A percentile compares a stretch with the other conserved stretches of the same genome.
Evolutionary conservation across 2,329 filamentous ascomycete genomes (phyloP).

Genomic region (Monascus ruber): DNA sequence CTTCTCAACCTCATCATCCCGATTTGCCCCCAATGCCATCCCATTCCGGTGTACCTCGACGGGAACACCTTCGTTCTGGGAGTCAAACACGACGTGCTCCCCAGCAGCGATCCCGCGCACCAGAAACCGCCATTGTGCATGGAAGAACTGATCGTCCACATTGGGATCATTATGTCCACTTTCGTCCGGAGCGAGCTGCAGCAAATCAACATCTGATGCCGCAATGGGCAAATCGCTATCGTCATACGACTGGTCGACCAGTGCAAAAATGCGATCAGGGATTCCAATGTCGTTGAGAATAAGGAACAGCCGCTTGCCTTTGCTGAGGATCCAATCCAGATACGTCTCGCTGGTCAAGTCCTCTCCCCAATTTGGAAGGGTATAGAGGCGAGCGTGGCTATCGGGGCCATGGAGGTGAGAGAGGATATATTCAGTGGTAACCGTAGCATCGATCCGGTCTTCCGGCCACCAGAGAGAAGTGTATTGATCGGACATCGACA

Average conservation of each 20-base stretch:
- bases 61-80: constrained; percentile 48
- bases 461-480: constrained; percentile 37
- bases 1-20: constrained; percentile 28
- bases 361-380: constrained; percentile 31
- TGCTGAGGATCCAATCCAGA: constrained; percentile 52
- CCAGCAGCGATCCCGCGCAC: constrained; percentile 45
- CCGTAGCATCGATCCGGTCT: constrained; percentile 32
- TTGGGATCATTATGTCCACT: constrained; percentile 22
- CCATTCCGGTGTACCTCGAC: constrained; percentile 41
- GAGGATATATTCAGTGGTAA: constrained; percentile 31
- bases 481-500: constrained; percentile 13
- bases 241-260: constrained; percentile 51
- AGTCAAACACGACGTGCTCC: constrained; percentile 45
- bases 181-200: constrained; percentile 40
- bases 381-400: constrained; percentile 26
- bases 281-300: constrained; percentile 48
- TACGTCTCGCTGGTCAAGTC: constrained; percentile 41
- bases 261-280: constrained; percentile 52
- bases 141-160: constrained; percentile 47
- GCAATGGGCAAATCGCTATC: constrained; percentile 50
- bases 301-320: constrained; percentile 47
- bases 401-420: constrained; percentile 19
- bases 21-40: constrained; percentile 15
- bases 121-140: constrained; percentile 48
- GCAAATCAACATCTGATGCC: constrained; percentile 42